phyloP scores from a whole-genome alignment of 768 basidiomycete species.

The Pulveroboletus sp. region DNA sequence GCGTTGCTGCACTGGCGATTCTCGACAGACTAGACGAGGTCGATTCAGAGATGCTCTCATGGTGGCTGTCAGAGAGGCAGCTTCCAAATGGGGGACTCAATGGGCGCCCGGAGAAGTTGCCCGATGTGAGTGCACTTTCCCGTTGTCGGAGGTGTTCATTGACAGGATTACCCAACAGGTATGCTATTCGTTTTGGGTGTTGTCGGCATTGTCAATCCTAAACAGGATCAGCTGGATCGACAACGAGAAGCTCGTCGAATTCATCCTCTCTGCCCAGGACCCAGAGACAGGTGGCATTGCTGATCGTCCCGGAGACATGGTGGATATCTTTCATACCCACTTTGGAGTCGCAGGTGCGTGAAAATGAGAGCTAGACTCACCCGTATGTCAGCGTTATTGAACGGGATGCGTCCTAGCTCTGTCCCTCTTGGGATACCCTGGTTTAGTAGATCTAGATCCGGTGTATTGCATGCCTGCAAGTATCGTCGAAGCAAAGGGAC shows the following conservation, averaged over 20 bases:
- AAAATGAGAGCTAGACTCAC: background rate
- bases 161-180: conserved; percentile 30
- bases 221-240: conserved; percentile 86
- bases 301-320: conserved; percentile 89
- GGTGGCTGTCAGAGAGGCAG: conserved; percentile 95
- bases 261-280: conserved; percentile 91
- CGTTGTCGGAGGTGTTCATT: background rate
- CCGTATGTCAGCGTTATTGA: background rate
- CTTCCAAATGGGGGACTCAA: conserved; percentile 91
- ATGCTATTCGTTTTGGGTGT: conserved; percentile 97
- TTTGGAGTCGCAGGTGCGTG: conserved; percentile 82
- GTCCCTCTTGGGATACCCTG: conserved; percentile 83
- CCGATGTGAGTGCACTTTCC: conserved; percentile 61
- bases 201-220: conserved; percentile 83
- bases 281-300: conserved; percentile 88
- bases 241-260: conserved; percentile 63
- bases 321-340: conserved; percentile 94
- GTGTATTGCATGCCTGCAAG: conserved; percentile 93
- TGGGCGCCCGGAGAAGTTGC: conserved; percentile 95
- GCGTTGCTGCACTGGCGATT: conserved; percentile 82
- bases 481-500: conserved; percentile 63
- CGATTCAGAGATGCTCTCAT: conserved; percentile 73
- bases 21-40: conserved; percentile 77
- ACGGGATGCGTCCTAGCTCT: conserved; percentile 46
- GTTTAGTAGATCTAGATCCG: conserved; percentile 81